Percentiles rank a stretch among this genome's conserved stretches.
Evolutionary conservation across 331 rosid species (phyloP).

Genomic region (Erythrophleum ivorense): DNA sequence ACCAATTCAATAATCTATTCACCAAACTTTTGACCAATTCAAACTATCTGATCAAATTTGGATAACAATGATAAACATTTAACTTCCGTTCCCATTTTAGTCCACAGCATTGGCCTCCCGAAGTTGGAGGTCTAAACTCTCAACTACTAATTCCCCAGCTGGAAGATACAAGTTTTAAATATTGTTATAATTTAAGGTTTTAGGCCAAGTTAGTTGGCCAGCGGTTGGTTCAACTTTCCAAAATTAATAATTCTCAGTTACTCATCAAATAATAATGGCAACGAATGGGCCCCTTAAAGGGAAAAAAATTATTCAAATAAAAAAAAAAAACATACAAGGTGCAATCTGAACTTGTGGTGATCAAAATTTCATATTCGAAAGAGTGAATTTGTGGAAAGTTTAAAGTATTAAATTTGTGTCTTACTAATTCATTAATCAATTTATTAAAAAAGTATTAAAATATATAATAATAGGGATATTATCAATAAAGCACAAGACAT

Average conservation of each 20-base stretch:
- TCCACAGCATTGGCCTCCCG: conserved; percentile 27
- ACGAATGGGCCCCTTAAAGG: neutral
- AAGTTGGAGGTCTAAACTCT: conserved; percentile 1
- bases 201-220: conserved; percentile 45
- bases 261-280: conserved; percentile 5
- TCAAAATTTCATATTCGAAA: too few species aligned
- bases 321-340: neutral
- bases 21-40: too few species aligned
- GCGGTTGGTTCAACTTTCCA: conserved; percentile 43
- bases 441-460: too few species aligned
- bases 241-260: conserved; percentile 17
- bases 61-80: too few species aligned
- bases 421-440: too few species aligned
- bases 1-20: too few species aligned
- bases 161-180: neutral
- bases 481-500: neutral
- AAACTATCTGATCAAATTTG: too few species aligned
- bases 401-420: too few species aligned
- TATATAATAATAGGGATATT: neutral
- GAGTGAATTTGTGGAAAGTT: too few species aligned
- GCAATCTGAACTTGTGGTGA: neutral
- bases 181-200: neutral
- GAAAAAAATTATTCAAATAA: neutral
- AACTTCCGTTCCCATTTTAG: too few species aligned
- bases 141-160: conserved; percentile 27